phyloP scores from a whole-genome alignment of 139 green algal genomes.

The Volvox africanus region DNA sequence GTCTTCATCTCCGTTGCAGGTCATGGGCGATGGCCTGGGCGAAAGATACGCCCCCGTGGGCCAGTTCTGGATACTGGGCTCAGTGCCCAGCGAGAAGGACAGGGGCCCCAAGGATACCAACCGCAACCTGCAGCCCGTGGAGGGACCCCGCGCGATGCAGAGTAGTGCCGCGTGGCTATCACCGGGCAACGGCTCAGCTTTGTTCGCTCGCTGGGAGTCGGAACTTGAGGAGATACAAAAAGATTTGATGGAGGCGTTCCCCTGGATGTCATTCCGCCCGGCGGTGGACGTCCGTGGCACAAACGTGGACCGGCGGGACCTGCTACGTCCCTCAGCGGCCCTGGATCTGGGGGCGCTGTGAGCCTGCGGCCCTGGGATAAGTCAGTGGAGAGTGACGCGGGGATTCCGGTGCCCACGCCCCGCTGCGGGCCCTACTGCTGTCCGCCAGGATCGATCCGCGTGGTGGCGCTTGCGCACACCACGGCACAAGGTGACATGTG shows the following conservation, averaged over 20 bases:
- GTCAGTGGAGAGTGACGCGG: too few species aligned
- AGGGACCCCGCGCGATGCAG: constrained; percentile 3
- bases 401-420: too few species aligned
- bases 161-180: constrained; percentile 5
- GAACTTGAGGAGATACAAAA: constrained; percentile 16
- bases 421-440: too few species aligned
- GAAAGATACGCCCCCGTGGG: constrained; percentile 31
- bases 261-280: constrained; percentile 1
- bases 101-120: background rate
- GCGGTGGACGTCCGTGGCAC: constrained; percentile 5
- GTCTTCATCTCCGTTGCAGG: background rate
- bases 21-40: constrained; percentile 24
- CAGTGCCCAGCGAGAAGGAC: constrained; percentile 1
- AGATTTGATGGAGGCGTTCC: constrained; percentile 41
- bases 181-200: background rate
- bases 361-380: background rate
- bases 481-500: too few species aligned
- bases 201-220: constrained; percentile 26
- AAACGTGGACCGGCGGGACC: background rate
- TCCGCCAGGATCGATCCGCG: too few species aligned
- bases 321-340: constrained; percentile 1
- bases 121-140: constrained; percentile 2
- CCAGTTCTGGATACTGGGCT: constrained; percentile 33
- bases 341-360: constrained; percentile 14
- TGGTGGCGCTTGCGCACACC: too few species aligned